Conservation (phyloP, 495 filamentous ascomycete species). For the Xylaria flabelliformis region DNA sequence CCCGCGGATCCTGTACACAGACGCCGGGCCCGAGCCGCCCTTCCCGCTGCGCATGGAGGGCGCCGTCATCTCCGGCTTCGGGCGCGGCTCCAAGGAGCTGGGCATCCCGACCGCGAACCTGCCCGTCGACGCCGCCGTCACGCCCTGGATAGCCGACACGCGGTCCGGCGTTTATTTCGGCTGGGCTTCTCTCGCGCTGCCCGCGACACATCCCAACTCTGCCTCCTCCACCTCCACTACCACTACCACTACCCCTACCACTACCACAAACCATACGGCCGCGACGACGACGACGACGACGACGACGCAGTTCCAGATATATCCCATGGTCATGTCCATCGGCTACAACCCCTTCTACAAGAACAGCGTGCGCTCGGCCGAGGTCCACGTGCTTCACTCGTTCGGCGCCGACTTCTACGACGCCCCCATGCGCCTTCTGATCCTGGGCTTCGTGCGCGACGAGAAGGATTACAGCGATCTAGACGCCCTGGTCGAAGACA, state of each 20-base stretch:
- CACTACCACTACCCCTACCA: conserved; percentile 20
- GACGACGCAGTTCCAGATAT: conserved; percentile 64
- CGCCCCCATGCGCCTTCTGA: conserved; percentile 72
- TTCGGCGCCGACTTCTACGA: conserved; percentile 86
- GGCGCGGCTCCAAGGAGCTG: conserved; percentile 90
- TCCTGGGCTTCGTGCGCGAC: conserved; percentile 86
- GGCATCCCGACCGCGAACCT: conserved; percentile 98
- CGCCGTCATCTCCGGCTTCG: conserved; percentile 89
- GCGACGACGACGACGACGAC: too few relatives aligned
- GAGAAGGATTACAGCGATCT: conserved; percentile 86
- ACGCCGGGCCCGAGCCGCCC: conserved; percentile 72
- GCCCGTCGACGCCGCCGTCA: conserved; percentile 71
- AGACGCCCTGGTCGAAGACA: conserved; percentile 87
- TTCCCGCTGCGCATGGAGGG: conserved; percentile 84
- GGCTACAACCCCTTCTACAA: conserved; percentile 97
- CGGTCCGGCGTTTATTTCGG: conserved; percentile 90
- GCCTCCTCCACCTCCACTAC: conserved; percentile 9
- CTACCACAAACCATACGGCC: neutral
- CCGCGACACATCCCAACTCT: conserved; percentile 47
- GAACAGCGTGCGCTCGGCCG: conserved; percentile 80
- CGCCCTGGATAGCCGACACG: conserved; percentile 72
- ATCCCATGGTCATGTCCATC: conserved; percentile 91
- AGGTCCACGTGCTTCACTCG: conserved; percentile 86
- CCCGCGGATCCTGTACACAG: conserved; percentile 69
- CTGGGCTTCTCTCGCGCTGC: conserved; percentile 72